A percentile compares a stretch with the other conserved stretches of the same genome.
Conservation (phyloP, 257 asterid genomes). For the Plantago major region DNA sequence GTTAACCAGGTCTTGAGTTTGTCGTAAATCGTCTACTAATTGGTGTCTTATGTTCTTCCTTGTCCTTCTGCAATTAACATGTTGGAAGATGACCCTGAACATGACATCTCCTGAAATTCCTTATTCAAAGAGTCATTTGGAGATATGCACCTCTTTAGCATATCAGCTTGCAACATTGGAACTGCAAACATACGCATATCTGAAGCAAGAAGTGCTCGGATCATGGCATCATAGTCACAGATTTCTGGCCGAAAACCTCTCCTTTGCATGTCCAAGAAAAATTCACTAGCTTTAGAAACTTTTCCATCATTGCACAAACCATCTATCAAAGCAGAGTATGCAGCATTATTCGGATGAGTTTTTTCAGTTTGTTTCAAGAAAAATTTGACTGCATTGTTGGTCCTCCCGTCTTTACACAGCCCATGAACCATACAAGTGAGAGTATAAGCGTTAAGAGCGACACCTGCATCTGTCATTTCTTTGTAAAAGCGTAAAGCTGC, state of each 20-base stretch:
- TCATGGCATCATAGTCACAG: conserved; percentile 35
- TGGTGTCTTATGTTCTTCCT: too few species aligned
- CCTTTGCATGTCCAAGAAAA: conserved; percentile 52
- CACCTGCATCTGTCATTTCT: conserved; percentile 53
- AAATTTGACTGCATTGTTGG: conserved; percentile 43
- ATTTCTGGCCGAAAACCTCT: conserved; percentile 39
- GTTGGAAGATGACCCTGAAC: too few species aligned
- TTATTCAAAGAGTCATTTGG: conserved; percentile 32
- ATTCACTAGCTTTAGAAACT: conserved; percentile 54
- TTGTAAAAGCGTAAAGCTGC: conserved; percentile 54
- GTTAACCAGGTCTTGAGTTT: too few species aligned
- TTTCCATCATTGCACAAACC: conserved; percentile 53
- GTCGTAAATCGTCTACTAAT: too few species aligned
- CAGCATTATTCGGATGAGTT: conserved; percentile 22
- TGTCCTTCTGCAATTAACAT: too few species aligned
- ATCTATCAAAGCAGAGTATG: conserved; percentile 49
- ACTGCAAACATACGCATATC: conserved; percentile 35
- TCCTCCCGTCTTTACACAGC: conserved; percentile 54
- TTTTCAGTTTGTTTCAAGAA: conserved; percentile 39
- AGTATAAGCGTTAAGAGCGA: conserved; percentile 47
- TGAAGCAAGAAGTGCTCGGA: conserved; percentile 40
- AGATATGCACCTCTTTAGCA: conserved; percentile 53
- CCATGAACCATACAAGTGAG: conserved; percentile 54
- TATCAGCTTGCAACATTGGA: conserved; percentile 73
- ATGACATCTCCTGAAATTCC: conserved; percentile 34